Evolutionary conservation across 331 rosid genomes (phyloP).

Genomic region (Rhamnella rubrinervis): DNA sequence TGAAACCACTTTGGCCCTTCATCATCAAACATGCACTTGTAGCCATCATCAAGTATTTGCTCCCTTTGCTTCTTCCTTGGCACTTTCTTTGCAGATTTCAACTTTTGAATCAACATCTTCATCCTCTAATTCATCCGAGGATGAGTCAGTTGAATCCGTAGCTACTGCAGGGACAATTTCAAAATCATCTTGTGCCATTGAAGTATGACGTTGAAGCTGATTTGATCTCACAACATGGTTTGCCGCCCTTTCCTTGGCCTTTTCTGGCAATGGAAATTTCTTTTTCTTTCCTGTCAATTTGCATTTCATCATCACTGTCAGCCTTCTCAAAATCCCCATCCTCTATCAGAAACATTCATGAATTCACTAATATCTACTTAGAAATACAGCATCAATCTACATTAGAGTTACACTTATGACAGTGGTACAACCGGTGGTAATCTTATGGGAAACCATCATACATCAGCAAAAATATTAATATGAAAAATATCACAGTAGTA

Average conservation of each 20-base stretch:
- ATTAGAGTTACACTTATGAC: neutral
- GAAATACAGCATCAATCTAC: neutral
- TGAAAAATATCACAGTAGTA: too few species aligned
- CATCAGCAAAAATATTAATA: too few species aligned
- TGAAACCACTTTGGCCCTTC: conserved; percentile 81
- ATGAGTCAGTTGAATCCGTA: conserved; percentile 60
- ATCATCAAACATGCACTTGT: conserved; percentile 74
- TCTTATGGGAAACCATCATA: too few species aligned
- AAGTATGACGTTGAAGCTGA: conserved; percentile 28
- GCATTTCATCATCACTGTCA: conserved; percentile 68
- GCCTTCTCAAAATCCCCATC: conserved; percentile 58
- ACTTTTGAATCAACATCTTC: conserved; percentile 58
- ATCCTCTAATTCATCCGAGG: conserved; percentile 61
- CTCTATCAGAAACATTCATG: conserved; percentile 30
- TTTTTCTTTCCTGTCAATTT: conserved; percentile 32
- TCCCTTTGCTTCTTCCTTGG: conserved; percentile 70
- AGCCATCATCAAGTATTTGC: conserved; percentile 71
- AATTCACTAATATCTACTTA: neutral
- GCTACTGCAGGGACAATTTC: conserved; percentile 84
- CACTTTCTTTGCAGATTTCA: conserved; percentile 81
- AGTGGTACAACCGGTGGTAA: too few species aligned
- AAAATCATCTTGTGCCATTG: conserved; percentile 48
- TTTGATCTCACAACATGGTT: conserved; percentile 19
- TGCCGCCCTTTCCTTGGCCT: conserved; percentile 34
- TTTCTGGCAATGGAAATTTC: conserved; percentile 26